phyloP scores from a whole-genome alignment of 163 green algal species.

The Prototheca cutis region DNA sequence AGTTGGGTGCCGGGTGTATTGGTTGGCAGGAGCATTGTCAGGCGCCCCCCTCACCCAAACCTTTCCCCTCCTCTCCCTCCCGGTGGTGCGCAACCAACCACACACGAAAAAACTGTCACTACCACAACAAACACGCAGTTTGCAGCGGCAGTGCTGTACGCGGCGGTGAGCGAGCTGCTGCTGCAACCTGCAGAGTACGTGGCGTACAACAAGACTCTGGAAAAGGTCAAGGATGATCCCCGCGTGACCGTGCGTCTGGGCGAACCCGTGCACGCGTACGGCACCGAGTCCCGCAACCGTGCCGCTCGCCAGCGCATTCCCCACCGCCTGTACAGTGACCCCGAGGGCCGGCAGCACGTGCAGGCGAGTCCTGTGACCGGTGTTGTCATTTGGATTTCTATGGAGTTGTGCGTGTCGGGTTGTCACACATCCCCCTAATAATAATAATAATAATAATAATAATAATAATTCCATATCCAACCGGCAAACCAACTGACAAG shows the following conservation, averaged over 20 bases:
- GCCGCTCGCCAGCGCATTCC: slow-evolving; percentile 73
- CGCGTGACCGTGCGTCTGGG: slow-evolving; percentile 78
- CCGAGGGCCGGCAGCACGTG: slow-evolving; percentile 62
- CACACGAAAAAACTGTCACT: too few species aligned
- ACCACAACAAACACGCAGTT: too few species aligned
- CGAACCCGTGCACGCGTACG: slow-evolving; percentile 52
- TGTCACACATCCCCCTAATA: neutral
- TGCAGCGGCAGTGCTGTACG: slow-evolving; percentile 64
- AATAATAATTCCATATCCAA: too few species aligned
- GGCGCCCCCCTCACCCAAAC: too few species aligned
- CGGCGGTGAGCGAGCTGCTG: slow-evolving; percentile 68
- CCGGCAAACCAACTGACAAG: too few species aligned
- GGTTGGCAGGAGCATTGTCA: too few species aligned
- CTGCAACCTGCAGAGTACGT: slow-evolving; percentile 72
- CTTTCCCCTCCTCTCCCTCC: too few species aligned
- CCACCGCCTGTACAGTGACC: slow-evolving; percentile 71
- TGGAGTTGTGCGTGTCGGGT: neutral
- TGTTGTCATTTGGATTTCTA: neutral
- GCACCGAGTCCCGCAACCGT: slow-evolving; percentile 61
- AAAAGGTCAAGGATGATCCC: slow-evolving; percentile 62
- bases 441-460: too few species aligned
- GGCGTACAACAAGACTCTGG: slow-evolving; percentile 69
- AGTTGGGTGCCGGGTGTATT: too few species aligned
- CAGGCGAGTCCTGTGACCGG: slow-evolving; percentile 33
- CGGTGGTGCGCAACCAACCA: too few species aligned